phyloP scores from a whole-genome alignment of 768 basidiomycete species.

The Suillus tomentosus region DNA sequence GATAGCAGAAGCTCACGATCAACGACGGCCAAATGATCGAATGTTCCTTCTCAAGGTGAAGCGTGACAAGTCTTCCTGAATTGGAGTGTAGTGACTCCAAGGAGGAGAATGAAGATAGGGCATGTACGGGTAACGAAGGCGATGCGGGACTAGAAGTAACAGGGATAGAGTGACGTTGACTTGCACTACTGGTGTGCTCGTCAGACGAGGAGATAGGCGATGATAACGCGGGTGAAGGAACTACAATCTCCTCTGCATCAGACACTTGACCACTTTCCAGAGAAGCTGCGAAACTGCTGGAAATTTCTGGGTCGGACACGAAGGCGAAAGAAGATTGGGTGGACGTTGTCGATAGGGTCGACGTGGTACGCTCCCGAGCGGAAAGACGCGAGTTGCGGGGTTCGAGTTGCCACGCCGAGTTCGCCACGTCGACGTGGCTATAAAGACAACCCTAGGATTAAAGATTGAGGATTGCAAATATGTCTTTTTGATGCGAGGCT shows the following conservation, averaged over 20 bases:
- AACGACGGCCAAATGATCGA: conserved; percentile 84
- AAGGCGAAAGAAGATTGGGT: conserved; percentile 82
- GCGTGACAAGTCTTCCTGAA: conserved; percentile 69
- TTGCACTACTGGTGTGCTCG: conserved; percentile 35
- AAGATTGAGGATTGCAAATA: conserved; percentile 2
- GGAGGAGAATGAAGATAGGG: conserved; percentile 74
- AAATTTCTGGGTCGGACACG: conserved; percentile 82
- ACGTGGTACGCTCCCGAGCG: conserved; percentile 71
- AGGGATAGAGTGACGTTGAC: conserved; percentile 23
- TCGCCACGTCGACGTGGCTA: conserved; percentile 62
- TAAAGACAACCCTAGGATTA: conserved; percentile 68
- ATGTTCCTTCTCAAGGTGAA: conserved; percentile 80
- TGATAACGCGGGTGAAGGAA: conserved; percentile 57
- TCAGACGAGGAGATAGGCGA: conserved; percentile 67
- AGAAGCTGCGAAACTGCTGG: conserved; percentile 82
- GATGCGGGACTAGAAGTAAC: conserved; percentile 56
- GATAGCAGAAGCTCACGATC: conserved; percentile 41
- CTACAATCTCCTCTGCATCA: conserved; percentile 64
- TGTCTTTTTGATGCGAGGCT: conserved; percentile 20
- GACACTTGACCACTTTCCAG: conserved; percentile 74
- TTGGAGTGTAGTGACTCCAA: conserved; percentile 67
- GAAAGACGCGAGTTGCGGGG: conserved; percentile 47
- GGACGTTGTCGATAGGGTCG: conserved; percentile 72
- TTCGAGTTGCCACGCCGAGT: conserved; percentile 81
- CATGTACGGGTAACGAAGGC: conserved; percentile 55